phyloP scores from a whole-genome alignment of 1,139 yeast species.

The Hyphopichia pseudoburtonii region DNA sequence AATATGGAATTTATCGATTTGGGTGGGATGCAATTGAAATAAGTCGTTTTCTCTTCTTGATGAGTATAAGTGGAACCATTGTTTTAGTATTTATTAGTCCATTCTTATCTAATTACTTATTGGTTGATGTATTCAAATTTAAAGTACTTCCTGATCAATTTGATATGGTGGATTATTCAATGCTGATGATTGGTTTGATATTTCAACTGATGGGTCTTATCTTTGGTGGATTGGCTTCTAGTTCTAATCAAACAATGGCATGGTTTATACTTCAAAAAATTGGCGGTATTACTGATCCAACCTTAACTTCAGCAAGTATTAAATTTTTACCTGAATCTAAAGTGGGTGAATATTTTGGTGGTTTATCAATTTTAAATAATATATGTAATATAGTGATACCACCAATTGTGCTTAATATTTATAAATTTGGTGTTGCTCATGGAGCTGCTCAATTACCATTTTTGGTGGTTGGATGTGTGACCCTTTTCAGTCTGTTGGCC shows the following conservation, averaged over 20 bases:
- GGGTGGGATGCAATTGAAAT: conserved; percentile 59
- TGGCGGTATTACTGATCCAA: conserved; percentile 39
- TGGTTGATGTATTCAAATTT: conserved; percentile 28
- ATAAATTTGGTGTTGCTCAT: conserved; percentile 16
- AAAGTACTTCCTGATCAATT: conserved; percentile 39
- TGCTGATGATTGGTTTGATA: conserved; percentile 12
- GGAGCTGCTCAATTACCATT: neutral
- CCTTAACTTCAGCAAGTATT: conserved; percentile 32
- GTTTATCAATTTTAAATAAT: conserved; percentile 34
- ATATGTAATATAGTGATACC: conserved; percentile 26
- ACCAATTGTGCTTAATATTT: conserved; percentile 24
- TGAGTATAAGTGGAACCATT: conserved; percentile 44
- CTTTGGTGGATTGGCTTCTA: conserved; percentile 17
- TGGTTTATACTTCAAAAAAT: conserved; percentile 37
- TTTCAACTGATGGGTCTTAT: conserved; percentile 29
- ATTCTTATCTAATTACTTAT: conserved; percentile 25
- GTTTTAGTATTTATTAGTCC: conserved; percentile 34
- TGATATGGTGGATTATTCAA: conserved; percentile 55
- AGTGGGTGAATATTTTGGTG: conserved; percentile 42
- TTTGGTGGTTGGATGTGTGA: neutral
- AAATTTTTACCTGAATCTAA: conserved; percentile 41
- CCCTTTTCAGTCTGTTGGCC: neutral
- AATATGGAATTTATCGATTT: conserved; percentile 57
- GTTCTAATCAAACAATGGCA: conserved; percentile 17
- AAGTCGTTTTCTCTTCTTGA: conserved; percentile 56